Evolutionary conservation across 1,284 basidiomycete genomes (phyloP), one percentile per base, ranked within the genome.

Genomic region (Trametes versicolor): DNA sequence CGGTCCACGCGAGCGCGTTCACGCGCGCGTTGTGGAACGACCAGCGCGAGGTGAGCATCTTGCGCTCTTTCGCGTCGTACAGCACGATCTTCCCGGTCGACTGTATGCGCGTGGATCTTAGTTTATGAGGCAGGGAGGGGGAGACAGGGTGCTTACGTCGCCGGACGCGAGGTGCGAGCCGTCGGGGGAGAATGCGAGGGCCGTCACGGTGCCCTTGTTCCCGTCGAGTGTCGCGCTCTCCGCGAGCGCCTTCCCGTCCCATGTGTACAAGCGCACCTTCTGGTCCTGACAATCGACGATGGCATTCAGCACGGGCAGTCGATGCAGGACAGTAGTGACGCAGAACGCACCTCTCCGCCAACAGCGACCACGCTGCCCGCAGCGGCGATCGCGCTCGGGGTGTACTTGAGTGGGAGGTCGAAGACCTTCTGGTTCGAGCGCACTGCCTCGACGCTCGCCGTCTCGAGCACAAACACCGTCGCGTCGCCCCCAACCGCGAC

Each of bases 1-100:
- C 76, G 2, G 92, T 91, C 88, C 93, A 99, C 0, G 87, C 81
- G 17, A 99, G 84, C 19, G 92, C 87, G 70, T 92, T 87, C 64
- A 99, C 87, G 23, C 95, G 89, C 0, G 88, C 94, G 4, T 90
- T 86, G 79, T 99, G 97, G 83, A 92, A 92, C 4, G 94, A 89
- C 97, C 97, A 99, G 60, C 89, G 88, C 5, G 86, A 82, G 36
- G 92, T 93, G 56, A 91, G 78, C 60, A 85, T 89, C 82, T 88
- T 87, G 70, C 86, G 85, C 71, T 89, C 85, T 54, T 83, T 80
- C 12, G 89, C 85, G 71, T 96, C 90, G 78, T 90, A 94, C 12
- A 96, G 82, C n/a, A 87, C 80, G 63, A 97, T 88, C 78, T 90
- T 94, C 49, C 95, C 95, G 49, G 82, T 86, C 4, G 90, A 89